These are phyloP conservation scores for Prunus mira DNA, from an alignment of 306 rosid species.

Conservation along the genomic window DNA sequence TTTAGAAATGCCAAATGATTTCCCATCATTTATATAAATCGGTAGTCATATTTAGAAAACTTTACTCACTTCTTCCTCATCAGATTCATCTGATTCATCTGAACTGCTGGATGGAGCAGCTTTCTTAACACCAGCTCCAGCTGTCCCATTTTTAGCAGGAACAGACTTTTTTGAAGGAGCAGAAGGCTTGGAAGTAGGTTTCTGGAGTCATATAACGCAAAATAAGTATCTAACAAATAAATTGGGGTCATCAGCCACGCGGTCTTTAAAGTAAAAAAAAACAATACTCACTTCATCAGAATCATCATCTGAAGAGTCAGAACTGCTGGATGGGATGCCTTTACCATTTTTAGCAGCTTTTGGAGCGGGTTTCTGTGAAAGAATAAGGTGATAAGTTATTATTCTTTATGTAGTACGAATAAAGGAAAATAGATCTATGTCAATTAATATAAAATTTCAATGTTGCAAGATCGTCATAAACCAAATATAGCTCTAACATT, in stretches of 20 bases:
- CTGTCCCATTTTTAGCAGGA: slow-evolving; percentile 35
- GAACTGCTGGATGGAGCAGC: slow-evolving; percentile 17
- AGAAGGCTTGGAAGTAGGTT: slow-evolving; percentile 33
- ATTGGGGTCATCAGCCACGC: neutral
- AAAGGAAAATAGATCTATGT: neutral
- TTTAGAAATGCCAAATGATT: neutral
- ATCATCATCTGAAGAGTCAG: slow-evolving; percentile 9
- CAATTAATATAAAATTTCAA: too few species aligned
- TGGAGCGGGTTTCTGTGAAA: neutral
- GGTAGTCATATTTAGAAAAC: neutral
- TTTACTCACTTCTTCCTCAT: slow-evolving; percentile 44
- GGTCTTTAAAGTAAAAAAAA: neutral
- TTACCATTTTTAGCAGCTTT: slow-evolving; percentile 8
- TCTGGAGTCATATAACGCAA: slow-evolving; percentile 10
- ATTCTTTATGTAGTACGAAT: neutral
- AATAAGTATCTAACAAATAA: neutral
- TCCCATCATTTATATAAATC: neutral
- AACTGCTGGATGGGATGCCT: neutral
- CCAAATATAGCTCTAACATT: neutral
- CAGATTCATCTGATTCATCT: slow-evolving; percentile 40
- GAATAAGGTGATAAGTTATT: neutral
- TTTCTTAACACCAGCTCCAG: slow-evolving; percentile 18
- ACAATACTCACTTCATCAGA: neutral
- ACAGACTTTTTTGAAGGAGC: slow-evolving; percentile 28
- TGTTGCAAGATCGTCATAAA: neutral